phyloP scores from a whole-genome alignment of 2,329 filamentous ascomycete species.

The Fusarium acutatum region DNA sequence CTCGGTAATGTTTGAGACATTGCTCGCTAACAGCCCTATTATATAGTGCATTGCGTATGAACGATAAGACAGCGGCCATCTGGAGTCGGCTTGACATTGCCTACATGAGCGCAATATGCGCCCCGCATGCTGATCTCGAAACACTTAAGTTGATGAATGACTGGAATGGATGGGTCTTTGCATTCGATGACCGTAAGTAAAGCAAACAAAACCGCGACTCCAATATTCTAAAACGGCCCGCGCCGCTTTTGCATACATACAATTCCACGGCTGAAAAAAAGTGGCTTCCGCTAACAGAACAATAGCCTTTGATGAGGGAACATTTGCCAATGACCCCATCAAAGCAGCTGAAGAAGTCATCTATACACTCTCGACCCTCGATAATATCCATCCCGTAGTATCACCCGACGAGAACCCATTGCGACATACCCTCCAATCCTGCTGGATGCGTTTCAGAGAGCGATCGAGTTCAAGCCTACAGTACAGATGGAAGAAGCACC shows the following conservation, averaged over 20 bases:
- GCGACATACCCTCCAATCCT: slow-evolving; percentile 19
- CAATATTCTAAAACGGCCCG: background rate
- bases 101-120: slow-evolving; percentile 24
- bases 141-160: slow-evolving; percentile 24
- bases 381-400: slow-evolving; percentile 14
- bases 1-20: background rate
- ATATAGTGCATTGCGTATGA: slow-evolving; percentile 11
- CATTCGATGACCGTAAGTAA: slow-evolving; percentile 20
- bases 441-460: slow-evolving; percentile 16
- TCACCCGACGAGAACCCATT: slow-evolving; percentile 9
- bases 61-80: slow-evolving; percentile 14
- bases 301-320: slow-evolving; percentile 19
- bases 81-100: slow-evolving; percentile 16
- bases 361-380: slow-evolving; percentile 18
- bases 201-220: background rate
- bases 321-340: slow-evolving; percentile 18
- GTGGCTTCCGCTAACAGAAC: background rate
- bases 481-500: slow-evolving; percentile 23
- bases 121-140: slow-evolving; percentile 17
- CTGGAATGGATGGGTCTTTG: slow-evolving; percentile 25
- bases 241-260: background rate
- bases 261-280: background rate
- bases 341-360: slow-evolving; percentile 25
- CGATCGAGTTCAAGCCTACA: slow-evolving; percentile 10
- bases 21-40: background rate